phyloP scores from a whole-genome alignment of 441 rosid genomes.

The Gossypium davidsonii region DNA sequence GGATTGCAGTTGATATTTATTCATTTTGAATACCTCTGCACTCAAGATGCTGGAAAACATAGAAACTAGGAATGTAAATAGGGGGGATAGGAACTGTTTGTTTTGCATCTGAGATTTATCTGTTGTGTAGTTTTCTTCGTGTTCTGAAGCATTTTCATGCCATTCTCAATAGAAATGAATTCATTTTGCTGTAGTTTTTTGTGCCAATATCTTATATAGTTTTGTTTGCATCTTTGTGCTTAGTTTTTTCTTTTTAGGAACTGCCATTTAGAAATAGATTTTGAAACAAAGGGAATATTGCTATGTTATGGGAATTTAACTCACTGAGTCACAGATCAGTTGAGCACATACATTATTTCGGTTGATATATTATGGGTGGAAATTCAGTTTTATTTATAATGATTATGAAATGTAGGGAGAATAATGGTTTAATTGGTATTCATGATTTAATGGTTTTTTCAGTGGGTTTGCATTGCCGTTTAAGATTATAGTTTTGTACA shows the following conservation, averaged over 20 bases:
- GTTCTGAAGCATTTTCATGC: not conserved
- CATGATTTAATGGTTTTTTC: too few relatives aligned
- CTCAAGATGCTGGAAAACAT: conserved; percentile 5
- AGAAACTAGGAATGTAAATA: conserved; percentile 17
- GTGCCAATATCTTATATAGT: not conserved
- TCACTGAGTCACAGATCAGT: too few relatives aligned
- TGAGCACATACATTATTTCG: too few relatives aligned
- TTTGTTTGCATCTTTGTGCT: not conserved
- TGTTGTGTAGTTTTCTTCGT: not conserved
- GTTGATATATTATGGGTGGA: too few relatives aligned
- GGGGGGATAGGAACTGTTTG: conserved; percentile 13
- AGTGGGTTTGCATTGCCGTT: too few relatives aligned
- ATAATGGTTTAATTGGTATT: too few relatives aligned
- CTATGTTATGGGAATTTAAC: too few relatives aligned
- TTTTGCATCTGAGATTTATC: conserved; percentile 1
- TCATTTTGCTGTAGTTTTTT: not conserved
- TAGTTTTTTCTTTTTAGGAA: not conserved
- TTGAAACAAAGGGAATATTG: too few relatives aligned
- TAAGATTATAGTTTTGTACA: too few relatives aligned
- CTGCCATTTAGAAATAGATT: too few relatives aligned
- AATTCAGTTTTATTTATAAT: too few relatives aligned
- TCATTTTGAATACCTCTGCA: conserved; percentile 3
- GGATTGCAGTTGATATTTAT: conserved; percentile 6
- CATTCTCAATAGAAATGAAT: conserved; percentile 5
- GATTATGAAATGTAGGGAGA: too few relatives aligned